phyloP scores from a whole-genome alignment of 2,329 filamentous ascomycete genomes.

The Diplodia seriata region DNA sequence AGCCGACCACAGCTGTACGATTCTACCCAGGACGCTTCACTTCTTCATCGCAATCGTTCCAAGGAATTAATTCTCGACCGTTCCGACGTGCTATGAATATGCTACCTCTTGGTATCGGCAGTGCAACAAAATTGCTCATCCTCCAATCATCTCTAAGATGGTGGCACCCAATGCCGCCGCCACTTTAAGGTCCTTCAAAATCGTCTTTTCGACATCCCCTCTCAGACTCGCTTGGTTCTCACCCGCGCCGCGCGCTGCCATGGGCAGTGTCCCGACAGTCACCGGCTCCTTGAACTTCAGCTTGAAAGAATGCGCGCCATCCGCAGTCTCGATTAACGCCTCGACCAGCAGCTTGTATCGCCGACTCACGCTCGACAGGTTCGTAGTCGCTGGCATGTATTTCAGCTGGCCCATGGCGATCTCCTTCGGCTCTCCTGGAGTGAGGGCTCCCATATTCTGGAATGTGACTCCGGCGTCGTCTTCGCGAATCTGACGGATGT shows the following conservation, averaged over 20 bases:
- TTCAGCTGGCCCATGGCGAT: slow-evolving; percentile 13
- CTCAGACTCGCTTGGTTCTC: neutral
- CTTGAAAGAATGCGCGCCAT: slow-evolving; percentile 1
- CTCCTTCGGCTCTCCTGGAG: slow-evolving; percentile 5
- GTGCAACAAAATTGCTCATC: neutral
- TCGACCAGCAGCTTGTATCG: slow-evolving; percentile 1
- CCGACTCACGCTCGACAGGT: neutral
- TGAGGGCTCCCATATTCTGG: neutral
- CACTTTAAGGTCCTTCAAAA: neutral
- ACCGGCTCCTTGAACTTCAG: slow-evolving; percentile 11
- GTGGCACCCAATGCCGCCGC: neutral
- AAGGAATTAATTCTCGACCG: too few relatives aligned
- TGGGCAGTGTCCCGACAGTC: neutral
- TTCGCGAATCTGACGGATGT: neutral
- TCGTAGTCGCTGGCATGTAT: neutral
- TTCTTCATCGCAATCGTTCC: too few relatives aligned
- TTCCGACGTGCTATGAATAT: neutral
- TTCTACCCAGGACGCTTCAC: too few relatives aligned
- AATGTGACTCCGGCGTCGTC: neutral
- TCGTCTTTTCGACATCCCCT: neutral
- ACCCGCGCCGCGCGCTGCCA: neutral
- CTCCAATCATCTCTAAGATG: neutral
- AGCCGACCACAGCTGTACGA: neutral
- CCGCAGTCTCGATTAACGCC: neutral
- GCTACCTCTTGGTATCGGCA: neutral